phyloP scores from a whole-genome alignment of 805 yeast genomes.

The Blastobotrys mokoenaii region DNA sequence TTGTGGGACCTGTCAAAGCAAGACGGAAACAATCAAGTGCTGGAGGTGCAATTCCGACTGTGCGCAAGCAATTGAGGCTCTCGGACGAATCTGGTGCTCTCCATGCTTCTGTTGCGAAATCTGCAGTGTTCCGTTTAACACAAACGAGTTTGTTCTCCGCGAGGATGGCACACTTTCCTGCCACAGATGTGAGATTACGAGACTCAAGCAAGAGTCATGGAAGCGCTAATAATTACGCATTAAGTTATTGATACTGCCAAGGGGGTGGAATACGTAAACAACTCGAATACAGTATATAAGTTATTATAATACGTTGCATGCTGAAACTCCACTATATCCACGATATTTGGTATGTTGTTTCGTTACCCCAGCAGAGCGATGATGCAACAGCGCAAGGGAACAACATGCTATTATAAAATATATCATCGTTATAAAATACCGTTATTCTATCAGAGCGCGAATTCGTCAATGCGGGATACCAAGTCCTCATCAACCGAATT shows the following conservation, averaged over 20 bases:
- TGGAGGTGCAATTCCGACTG: slow-evolving; percentile 23
- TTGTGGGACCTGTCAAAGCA: slow-evolving; percentile 22
- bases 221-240: background rate
- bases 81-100: slow-evolving; percentile 27
- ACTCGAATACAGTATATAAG: no score
- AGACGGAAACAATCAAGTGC: slow-evolving; percentile 22
- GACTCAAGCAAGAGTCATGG: slow-evolving; percentile 20
- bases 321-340: background rate
- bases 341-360: no score
- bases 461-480: slow-evolving; percentile 12
- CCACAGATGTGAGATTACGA: slow-evolving; percentile 19
- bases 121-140: slow-evolving; percentile 22
- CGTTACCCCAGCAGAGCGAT: no score
- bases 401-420: no score
- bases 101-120: slow-evolving; percentile 26
- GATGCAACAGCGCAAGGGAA: no score
- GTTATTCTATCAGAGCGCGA: no score
- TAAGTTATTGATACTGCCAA: background rate
- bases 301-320: no score
- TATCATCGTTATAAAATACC: no score
- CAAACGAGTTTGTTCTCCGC: slow-evolving; percentile 24
- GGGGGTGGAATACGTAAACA: background rate
- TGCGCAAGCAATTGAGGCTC: slow-evolving; percentile 21
- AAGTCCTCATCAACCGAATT: slow-evolving; percentile 63
- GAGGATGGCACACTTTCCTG: slow-evolving; percentile 27